Evolutionary conservation across 2,329 filamentous ascomycete species (phyloP).

Genomic region (Teratosphaeria gauchensis): DNA sequence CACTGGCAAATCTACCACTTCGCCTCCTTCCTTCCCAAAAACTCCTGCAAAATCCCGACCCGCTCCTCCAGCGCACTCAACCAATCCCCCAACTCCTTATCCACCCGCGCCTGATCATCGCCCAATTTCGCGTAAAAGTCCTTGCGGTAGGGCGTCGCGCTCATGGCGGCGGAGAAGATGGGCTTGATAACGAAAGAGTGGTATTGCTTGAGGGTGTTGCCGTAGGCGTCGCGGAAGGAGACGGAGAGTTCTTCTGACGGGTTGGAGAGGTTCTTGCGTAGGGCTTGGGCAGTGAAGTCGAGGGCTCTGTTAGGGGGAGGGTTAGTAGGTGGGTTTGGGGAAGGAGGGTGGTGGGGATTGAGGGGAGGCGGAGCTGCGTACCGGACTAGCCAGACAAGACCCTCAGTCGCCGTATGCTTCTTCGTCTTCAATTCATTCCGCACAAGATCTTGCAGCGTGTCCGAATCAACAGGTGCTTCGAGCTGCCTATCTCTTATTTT

Average conservation of each 20-base stretch:
- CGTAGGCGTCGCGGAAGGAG: slow-evolving; percentile 83
- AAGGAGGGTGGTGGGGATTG: not conserved
- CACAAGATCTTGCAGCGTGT: slow-evolving; percentile 75
- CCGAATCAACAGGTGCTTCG: slow-evolving; percentile 67
- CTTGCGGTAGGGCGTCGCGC: slow-evolving; percentile 81
- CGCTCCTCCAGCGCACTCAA: slow-evolving; percentile 67
- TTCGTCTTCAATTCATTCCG: slow-evolving; percentile 80
- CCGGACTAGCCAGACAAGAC: slow-evolving; percentile 83
- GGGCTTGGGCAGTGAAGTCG: slow-evolving; percentile 82
- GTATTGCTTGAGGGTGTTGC: slow-evolving; percentile 77
- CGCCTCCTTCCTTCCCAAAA: slow-evolving; percentile 42
- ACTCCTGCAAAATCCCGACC: slow-evolving; percentile 64
- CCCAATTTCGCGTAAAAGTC: slow-evolving; percentile 89
- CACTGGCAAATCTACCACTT: slow-evolving; percentile 6
- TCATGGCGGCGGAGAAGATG: slow-evolving; percentile 87
- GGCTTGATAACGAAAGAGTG: slow-evolving; percentile 86
- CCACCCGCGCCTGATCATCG: slow-evolving; percentile 52
- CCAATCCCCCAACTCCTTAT: slow-evolving; percentile 58
- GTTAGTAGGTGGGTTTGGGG: not conserved
- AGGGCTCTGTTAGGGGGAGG: slow-evolving; percentile 54
- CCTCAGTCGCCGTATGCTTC: slow-evolving; percentile 82
- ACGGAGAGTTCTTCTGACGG: slow-evolving; percentile 63
- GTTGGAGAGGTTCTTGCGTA: slow-evolving; percentile 66
- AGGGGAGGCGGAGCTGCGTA: slow-evolving; percentile 27
- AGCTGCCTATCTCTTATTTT: slow-evolving; percentile 82